These are phyloP conservation scores for Ceratonia siliqua DNA, from an alignment of 306 rosid species.

Conservation along the genomic window DNA sequence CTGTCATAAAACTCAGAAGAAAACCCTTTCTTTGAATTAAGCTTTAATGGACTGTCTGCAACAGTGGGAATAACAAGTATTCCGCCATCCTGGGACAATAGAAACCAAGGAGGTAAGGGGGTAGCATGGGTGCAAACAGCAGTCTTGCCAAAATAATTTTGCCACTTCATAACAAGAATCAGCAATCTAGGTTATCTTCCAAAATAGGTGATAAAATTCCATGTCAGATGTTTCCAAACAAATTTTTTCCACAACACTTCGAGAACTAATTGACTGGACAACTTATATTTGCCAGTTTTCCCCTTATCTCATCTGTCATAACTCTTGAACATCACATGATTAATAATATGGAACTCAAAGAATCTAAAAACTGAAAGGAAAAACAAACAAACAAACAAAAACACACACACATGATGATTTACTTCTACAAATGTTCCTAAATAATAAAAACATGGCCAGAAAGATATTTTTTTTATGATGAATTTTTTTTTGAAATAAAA, in stretches of 20 bases:
- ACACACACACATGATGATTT: neutral
- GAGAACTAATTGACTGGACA: no score
- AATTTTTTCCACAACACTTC: no score
- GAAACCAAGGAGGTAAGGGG: constrained; percentile 16
- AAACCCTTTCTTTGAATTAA: constrained; percentile 37
- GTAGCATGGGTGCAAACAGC: neutral
- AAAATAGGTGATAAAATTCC: neutral
- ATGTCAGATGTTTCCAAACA: no score
- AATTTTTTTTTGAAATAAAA: no score
- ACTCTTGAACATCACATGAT: no score
- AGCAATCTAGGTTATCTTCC: constrained; percentile 4
- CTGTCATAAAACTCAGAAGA: constrained; percentile 50
- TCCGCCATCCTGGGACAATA: constrained; percentile 53
- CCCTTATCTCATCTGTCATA: neutral
- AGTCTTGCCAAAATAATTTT: constrained; percentile 23
- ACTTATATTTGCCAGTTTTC: neutral
- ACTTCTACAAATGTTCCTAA: no score
- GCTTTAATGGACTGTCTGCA: constrained; percentile 49
- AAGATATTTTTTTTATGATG: neutral
- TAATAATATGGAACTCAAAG: no score
- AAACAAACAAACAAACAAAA: neutral
- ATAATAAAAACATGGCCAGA: neutral
- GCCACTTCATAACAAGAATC: constrained; percentile 18
- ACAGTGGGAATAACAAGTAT: constrained; percentile 56
- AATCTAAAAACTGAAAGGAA: neutral